phyloP scores from a whole-genome alignment of 768 basidiomycete species.

The Hygrophorus pudorinus region DNA sequence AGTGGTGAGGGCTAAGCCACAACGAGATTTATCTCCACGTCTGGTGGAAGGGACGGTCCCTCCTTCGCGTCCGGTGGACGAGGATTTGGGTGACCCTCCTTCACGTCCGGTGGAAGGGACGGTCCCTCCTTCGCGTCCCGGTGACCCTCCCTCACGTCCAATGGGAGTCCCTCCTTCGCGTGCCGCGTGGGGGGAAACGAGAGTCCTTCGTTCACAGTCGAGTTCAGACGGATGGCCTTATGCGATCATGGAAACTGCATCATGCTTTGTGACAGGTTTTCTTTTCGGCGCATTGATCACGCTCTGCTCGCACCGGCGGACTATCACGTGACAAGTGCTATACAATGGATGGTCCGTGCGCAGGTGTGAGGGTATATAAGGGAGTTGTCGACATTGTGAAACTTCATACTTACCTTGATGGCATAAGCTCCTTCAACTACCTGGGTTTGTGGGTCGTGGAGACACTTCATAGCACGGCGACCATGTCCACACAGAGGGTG shows the following conservation, averaged over 20 bases:
- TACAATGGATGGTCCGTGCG: too few species aligned
- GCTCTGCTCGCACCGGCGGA: too few species aligned
- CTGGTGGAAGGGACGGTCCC: too few species aligned
- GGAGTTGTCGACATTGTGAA: too few species aligned
- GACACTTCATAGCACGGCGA: constrained; percentile 44
- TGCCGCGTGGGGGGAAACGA: background rate
- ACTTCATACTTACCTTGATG: constrained; percentile 41
- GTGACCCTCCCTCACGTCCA: background rate
- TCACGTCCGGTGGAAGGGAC: background rate
- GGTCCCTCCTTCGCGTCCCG: too few species aligned
- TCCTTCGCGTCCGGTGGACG: too few species aligned
- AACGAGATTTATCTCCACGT: background rate
- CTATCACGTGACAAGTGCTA: too few species aligned
- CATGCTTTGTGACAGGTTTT: constrained; percentile 35
- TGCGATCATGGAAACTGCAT: constrained; percentile 25
- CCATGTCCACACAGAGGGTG: constrained; percentile 41
- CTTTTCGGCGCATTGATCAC: too few species aligned
- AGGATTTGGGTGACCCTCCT: background rate
- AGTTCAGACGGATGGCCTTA: constrained; percentile 12
- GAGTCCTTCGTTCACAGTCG: background rate
- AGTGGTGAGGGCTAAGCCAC: background rate
- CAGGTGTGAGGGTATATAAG: too few species aligned
- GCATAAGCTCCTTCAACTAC: constrained; percentile 31
- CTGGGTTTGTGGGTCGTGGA: constrained; percentile 32
- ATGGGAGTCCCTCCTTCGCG: constrained; percentile 2